Base-by-base conservation (phyloP, 1,139 yeast genomes). In the Pichia sp. region DNA sequence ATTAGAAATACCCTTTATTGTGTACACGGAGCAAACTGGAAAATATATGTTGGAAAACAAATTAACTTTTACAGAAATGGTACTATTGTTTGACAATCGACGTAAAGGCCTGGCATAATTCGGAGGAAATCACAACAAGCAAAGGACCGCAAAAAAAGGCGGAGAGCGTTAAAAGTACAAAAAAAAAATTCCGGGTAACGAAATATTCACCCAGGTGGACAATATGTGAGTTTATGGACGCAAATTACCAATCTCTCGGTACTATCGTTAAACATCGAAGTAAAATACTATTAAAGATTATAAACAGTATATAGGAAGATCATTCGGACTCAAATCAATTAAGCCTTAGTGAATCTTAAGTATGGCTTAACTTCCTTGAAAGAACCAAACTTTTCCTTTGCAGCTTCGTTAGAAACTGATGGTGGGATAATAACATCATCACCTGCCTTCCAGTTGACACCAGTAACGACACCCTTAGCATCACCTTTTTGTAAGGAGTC, bases 381-480 rank as follows among this genome's bases (percentile, higher is more conserved):
- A 46, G 80, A 79, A 51, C 94, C 95, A 63, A 82, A 87, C 68
- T 84, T 83, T 52, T 72, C 74, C 67, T 76, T 73, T 42, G 95
- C 95, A 52, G 76, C 95, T 56, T 76, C 93, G 60, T 84, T 80
- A 45, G 83, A 71, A 40, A 87, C 82, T 37, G 80, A 66, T 49
- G 95, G 94, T 54, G 93, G 95, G 47, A 87, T 85, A 59, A 87
- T 87, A 48, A 87, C 95, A 59, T 87, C 95, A 50, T 83, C 76
- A 54, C 95, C 95, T 40, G 71, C 76, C 47, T 70, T 70, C 80
- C 80, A 76, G 66, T 77, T 76, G 55, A 80, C 79, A 45, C 95
- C 95, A 40, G 96, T 86, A 49, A 84, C 91, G 53, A 86, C 73
- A 53, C 93, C 87, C 65, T 77, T 71, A 60, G 74, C 70, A 65